phyloP scores from a whole-genome alignment of 1,139 yeast species.

The Scheffersomyces insectosa region DNA sequence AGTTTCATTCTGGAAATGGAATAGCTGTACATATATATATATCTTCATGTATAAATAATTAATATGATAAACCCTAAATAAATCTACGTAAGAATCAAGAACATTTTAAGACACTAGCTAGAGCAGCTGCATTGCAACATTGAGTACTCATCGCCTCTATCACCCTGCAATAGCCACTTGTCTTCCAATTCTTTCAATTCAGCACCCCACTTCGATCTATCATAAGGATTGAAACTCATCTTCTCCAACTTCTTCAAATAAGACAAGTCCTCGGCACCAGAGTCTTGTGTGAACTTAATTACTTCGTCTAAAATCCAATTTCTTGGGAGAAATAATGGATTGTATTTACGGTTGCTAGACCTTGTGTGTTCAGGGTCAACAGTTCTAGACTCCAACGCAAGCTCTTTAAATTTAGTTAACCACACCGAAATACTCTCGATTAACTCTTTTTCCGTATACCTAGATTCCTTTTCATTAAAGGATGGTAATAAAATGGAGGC shows the following conservation, averaged over 20 bases:
- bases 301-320: constrained; percentile 90
- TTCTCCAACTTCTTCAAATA: constrained; percentile 54
- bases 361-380: constrained; percentile 34
- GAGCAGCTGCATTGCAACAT: constrained; percentile 72
- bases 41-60: not conserved
- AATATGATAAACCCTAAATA: not conserved
- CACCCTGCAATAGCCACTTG: constrained; percentile 53
- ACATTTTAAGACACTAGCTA: constrained; percentile 32
- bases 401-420: constrained; percentile 40
- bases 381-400: constrained; percentile 28
- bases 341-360: constrained; percentile 44
- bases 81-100: not conserved
- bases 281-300: constrained; percentile 48
- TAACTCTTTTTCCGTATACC: constrained; percentile 34
- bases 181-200: constrained; percentile 56
- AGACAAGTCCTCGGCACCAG: constrained; percentile 34
- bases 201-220: constrained; percentile 61
- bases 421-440: constrained; percentile 34
- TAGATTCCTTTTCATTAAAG: constrained; percentile 19
- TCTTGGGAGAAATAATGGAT: constrained; percentile 82
- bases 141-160: constrained; percentile 44
- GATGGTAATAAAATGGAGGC: constrained; percentile 29
- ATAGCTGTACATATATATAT: not conserved
- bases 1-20: constrained; percentile 1
- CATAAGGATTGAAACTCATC: constrained; percentile 68